Percentiles rank a stretch among this genome's conserved stretches.
Evolutionary conservation across 495 filamentous ascomycete species (phyloP).

Genomic region (Xylaria scruposa): DNA sequence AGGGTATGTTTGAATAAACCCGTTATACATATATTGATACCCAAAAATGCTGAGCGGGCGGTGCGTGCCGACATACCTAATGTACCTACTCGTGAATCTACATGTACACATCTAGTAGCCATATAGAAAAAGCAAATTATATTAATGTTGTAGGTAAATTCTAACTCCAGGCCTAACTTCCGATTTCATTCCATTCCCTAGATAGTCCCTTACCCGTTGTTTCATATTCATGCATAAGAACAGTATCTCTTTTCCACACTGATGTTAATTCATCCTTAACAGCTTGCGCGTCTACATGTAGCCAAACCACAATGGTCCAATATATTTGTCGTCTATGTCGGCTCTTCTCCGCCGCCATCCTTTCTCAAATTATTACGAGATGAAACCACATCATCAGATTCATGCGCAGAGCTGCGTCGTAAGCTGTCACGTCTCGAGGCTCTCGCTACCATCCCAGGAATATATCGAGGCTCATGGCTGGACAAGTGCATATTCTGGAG

Average conservation of each 20-base stretch:
- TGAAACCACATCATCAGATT: conserved; percentile 41
- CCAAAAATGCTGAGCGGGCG: no score
- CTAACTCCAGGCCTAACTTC: background rate
- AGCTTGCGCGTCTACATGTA: background rate
- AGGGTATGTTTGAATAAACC: conserved; percentile 4
- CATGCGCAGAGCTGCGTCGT: conserved; percentile 47
- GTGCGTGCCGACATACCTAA: no score
- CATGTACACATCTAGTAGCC: background rate
- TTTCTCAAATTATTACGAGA: conserved; percentile 22
- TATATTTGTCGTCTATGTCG: background rate
- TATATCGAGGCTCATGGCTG: conserved; percentile 69
- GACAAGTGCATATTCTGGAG: conserved; percentile 52
- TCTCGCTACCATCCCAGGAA: conserved; percentile 73
- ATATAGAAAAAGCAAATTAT: background rate
- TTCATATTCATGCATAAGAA: background rate
- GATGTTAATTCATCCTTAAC: conserved; percentile 7
- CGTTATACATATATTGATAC: background rate
- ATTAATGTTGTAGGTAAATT: no score
- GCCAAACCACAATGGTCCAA: background rate
- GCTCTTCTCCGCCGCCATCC: conserved; percentile 28
- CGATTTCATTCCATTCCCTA: background rate
- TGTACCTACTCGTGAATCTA: no score
- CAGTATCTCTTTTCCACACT: background rate
- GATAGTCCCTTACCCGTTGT: background rate
- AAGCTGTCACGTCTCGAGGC: conserved; percentile 59